Percentiles rank a stretch among this genome's conserved stretches.
Evolutionary conservation across 1,284 basidiomycete species (phyloP).

Genomic region (Heliocybe sulcata): DNA sequence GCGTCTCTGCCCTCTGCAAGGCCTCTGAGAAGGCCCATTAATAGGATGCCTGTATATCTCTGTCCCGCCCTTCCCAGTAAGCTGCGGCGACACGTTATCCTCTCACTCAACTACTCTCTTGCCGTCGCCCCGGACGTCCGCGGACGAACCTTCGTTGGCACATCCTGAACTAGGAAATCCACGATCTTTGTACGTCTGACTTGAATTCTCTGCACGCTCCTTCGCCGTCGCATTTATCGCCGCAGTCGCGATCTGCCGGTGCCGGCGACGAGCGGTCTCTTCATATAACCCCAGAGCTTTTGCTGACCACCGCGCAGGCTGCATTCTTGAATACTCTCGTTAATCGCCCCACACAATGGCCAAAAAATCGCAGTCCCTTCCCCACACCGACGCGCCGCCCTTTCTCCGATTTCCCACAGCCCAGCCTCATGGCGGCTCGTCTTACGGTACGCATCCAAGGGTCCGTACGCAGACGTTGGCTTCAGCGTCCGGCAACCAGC

Average conservation of each 20-base stretch:
- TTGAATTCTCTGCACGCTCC: no score
- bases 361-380: neutral
- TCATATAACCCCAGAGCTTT: neutral
- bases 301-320: neutral
- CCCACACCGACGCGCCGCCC: neutral
- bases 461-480: neutral
- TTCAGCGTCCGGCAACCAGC: neutral
- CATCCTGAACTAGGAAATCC: neutral
- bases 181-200: no score
- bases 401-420: neutral
- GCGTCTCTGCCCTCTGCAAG: no score
- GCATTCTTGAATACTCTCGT: neutral
- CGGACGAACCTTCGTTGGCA: no score
- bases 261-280: neutral
- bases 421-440: neutral
- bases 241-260: neutral
- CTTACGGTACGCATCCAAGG: neutral
- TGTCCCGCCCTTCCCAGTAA: no score
- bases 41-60: no score
- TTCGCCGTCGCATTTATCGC: no score
- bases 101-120: neutral
- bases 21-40: neutral
- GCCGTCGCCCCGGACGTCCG: no score
- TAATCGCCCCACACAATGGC: neutral
- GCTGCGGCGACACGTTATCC: neutral